Evolutionary conservation across 163 green algal genomes (phyloP).

Genomic region (Scenedesmus sp.): DNA sequence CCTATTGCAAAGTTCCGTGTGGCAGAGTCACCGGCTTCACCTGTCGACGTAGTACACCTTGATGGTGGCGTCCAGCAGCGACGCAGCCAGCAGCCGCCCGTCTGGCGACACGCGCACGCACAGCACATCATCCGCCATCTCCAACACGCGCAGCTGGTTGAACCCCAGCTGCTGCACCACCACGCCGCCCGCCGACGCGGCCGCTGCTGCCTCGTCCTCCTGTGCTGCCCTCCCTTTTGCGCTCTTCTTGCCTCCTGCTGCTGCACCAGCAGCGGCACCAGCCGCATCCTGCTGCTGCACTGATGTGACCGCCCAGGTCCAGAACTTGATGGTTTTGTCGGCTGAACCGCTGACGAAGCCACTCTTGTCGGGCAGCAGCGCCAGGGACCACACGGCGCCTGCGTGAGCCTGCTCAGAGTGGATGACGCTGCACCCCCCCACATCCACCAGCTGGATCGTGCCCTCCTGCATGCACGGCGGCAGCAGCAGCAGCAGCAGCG

Average conservation of each 20-base stretch:
- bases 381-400: slow-evolving; percentile 91
- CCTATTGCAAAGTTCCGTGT: not conserved
- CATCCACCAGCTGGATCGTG: slow-evolving; percentile 87
- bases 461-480: slow-evolving; percentile 75
- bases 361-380: slow-evolving; percentile 84
- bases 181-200: not conserved
- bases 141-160: slow-evolving; percentile 71
- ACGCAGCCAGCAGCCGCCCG: slow-evolving; percentile 89
- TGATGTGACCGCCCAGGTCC: slow-evolving; percentile 88
- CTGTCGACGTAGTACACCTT: slow-evolving; percentile 76
- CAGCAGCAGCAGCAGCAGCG: not conserved
- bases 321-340: slow-evolving; percentile 95
- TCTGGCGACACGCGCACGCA: slow-evolving; percentile 87
- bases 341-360: slow-evolving; percentile 90
- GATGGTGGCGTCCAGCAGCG: slow-evolving; percentile 97
- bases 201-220: not conserved
- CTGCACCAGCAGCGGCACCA: not conserved
- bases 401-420: slow-evolving; percentile 62
- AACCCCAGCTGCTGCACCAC: slow-evolving; percentile 47
- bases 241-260: not conserved
- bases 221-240: not conserved
- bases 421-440: slow-evolving; percentile 71
- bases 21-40: slow-evolving; percentile 28
- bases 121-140: slow-evolving; percentile 97
- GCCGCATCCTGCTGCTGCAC: not conserved